Conservation (phyloP, 2,329 filamentous ascomycete genomes). For the Xylariomycetidae sp. region DNA sequence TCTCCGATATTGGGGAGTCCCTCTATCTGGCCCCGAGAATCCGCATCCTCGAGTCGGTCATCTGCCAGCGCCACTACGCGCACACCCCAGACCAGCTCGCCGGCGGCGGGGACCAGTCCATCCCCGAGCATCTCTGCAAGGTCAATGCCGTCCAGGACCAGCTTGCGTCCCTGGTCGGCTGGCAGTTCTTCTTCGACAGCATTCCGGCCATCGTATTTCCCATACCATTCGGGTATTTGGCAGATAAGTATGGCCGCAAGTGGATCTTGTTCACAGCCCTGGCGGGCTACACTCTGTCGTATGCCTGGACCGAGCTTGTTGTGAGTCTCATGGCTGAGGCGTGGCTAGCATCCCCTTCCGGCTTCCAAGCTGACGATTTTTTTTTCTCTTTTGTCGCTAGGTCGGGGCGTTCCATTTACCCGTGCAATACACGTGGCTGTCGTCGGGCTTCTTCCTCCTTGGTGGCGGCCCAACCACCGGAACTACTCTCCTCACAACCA, state of each 20-base stretch:
- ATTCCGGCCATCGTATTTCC: slow-evolving; percentile 9
- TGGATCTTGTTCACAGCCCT: slow-evolving; percentile 8
- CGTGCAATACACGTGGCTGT: no score
- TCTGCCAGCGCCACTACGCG: slow-evolving; percentile 8
- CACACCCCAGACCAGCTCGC: slow-evolving; percentile 5
- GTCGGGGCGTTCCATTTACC: no score
- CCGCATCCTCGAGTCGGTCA: slow-evolving; percentile 13
- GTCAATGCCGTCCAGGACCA: slow-evolving; percentile 9
- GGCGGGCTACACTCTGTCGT: slow-evolving; percentile 5
- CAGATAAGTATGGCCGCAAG: slow-evolving; percentile 9
- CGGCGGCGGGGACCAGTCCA: slow-evolving; percentile 5
- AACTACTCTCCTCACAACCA: no score
- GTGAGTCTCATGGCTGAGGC: no score
- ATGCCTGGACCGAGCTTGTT: slow-evolving; percentile 4
- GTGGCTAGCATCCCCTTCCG: no score
- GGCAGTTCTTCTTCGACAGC: slow-evolving; percentile 12
- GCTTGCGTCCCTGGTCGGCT: slow-evolving; percentile 9
- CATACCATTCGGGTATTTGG: slow-evolving; percentile 8
- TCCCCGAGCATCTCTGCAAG: slow-evolving; percentile 13
- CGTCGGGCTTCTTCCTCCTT: no score
- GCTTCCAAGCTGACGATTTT: no score
- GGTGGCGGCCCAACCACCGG: no score
- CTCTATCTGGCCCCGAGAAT: slow-evolving; percentile 11
- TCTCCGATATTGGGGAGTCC: slow-evolving; percentile 8
- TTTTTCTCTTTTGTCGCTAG: no score